Conservation (phyloP, 805 yeast species). For the Candida rishiriensis region DNA sequence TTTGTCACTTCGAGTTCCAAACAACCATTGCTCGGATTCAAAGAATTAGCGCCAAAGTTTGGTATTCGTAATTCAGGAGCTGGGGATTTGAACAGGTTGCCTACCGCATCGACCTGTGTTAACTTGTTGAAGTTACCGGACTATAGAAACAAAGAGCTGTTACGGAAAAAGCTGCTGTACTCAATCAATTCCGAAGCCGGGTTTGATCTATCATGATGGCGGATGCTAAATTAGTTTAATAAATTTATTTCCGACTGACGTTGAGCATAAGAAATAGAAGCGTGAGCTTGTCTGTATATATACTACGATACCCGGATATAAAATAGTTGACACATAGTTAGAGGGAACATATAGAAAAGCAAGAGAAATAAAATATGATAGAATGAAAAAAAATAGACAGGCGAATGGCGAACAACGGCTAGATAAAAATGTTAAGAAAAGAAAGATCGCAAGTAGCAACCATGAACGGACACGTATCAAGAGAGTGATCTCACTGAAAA, state of each 20-base stretch:
- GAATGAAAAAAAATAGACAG: too few relatives aligned
- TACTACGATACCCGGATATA: too few relatives aligned
- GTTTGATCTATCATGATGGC: conserved; percentile 63
- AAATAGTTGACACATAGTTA: too few relatives aligned
- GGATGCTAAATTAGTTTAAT: too few relatives aligned
- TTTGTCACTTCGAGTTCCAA: conserved; percentile 91
- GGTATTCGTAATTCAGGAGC: conserved; percentile 70
- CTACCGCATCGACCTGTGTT: conserved; percentile 92
- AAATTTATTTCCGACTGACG: too few relatives aligned
- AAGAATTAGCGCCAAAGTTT: conserved; percentile 66
- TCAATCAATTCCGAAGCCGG: conserved; percentile 83
- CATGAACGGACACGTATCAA: not conserved
- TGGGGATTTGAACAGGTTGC: conserved; percentile 50
- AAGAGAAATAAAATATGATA: too few relatives aligned
- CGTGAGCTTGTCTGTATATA: too few relatives aligned
- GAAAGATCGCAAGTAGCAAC: too few relatives aligned
- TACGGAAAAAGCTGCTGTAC: conserved; percentile 64
- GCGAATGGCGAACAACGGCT: too few relatives aligned
- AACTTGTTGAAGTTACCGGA: conserved; percentile 84
- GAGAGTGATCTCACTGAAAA: not conserved
- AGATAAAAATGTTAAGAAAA: too few relatives aligned
- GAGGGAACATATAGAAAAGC: too few relatives aligned
- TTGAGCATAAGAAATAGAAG: too few relatives aligned
- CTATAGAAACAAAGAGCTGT: conserved; percentile 53
- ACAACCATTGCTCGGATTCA: conserved; percentile 88